Base-by-base conservation (phyloP, 306 rosid species). In the Dryas octopetala region DNA sequence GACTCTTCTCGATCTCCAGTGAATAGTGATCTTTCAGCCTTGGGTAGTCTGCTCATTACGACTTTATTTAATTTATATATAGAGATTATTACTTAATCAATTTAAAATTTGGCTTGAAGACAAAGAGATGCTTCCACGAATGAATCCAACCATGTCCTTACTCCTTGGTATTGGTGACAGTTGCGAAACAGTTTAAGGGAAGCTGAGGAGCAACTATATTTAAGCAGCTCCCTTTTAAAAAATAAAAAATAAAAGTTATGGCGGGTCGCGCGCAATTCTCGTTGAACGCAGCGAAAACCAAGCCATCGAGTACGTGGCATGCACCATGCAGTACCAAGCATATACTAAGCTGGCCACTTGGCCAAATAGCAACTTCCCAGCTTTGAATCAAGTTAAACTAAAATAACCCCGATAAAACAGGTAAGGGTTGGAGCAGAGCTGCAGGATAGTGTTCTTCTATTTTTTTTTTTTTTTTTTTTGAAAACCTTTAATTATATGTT, bases 111-210 rank as follows among this genome's bases (percentile, higher is more conserved):
- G 7, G 8, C 5, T 11, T 9, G 15, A 75, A 6, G 68, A 69
- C 73, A 75, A 80, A 74, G 54, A 63, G 68, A 46, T 62, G 51
- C 53, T 74, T 67, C 79, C 75, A 67, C 75, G 71, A 68, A 68
- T 66, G 67, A 75, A 61, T 74, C 83, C 76, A 62, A 73, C 76
- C 48, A 62, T 74, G 72, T 61, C 44, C 54, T 67, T 41, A 49
- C 60, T 54, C 66, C 47, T 73, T 17, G 71, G 44, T 44, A 44
- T 19, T 47, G 71, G 61, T 49, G 81, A 44, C 64, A 41, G n/a
- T 71, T 71, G 48, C 74, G 15, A 73, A 49, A 51, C 76, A 45
- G 55, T 71, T 45, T 44, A 57, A 1, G 47, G 19, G 1, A 51
- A 5, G n/a, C 2, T 6, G 38, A 59, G 43, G 16, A 11, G n/a